Percentiles rank a stretch among this genome's conserved stretches.
Evolutionary conservation across 805 yeast species (phyloP).

Genomic region (Dipodascus geniculatus): DNA sequence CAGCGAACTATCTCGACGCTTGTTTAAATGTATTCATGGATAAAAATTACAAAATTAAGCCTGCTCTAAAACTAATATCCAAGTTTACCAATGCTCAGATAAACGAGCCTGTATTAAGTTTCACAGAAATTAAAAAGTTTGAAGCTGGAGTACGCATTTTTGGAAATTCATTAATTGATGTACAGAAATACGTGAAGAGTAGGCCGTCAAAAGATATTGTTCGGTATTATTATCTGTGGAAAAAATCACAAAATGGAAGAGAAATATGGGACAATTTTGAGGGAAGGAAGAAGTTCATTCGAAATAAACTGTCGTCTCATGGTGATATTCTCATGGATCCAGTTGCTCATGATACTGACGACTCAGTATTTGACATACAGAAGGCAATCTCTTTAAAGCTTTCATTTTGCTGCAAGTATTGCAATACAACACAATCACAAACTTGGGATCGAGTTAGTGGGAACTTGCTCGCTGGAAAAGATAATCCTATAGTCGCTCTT

Average conservation of each 20-base stretch:
- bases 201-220: slow-evolving; percentile 68
- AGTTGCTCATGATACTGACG: slow-evolving; percentile 52
- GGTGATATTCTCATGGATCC: slow-evolving; percentile 28
- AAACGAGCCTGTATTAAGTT: slow-evolving; percentile 56
- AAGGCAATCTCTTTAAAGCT: slow-evolving; percentile 31
- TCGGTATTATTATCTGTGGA: slow-evolving; percentile 78
- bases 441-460: slow-evolving; percentile 66
- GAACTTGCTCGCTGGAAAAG: slow-evolving; percentile 26
- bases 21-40: slow-evolving; percentile 42
- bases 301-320: slow-evolving; percentile 18
- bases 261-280: slow-evolving; percentile 67
- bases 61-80: background rate
- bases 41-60: slow-evolving; percentile 32
- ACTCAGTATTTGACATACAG: slow-evolving; percentile 49
- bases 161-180: slow-evolving; percentile 68
- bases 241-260: slow-evolving; percentile 62
- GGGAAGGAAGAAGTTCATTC: slow-evolving; percentile 54
- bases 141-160: slow-evolving; percentile 55
- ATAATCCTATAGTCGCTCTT: slow-evolving; percentile 38
- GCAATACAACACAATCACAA: slow-evolving; percentile 39
- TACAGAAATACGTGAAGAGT: slow-evolving; percentile 49
- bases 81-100: background rate
- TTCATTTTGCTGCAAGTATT: slow-evolving; percentile 53
- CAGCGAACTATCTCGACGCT: slow-evolving; percentile 73
- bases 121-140: slow-evolving; percentile 49